These are phyloP conservation scores for Trypanosoma grayi DNA, from an alignment of 208 protist genomes.

Conservation along the genomic window DNA sequence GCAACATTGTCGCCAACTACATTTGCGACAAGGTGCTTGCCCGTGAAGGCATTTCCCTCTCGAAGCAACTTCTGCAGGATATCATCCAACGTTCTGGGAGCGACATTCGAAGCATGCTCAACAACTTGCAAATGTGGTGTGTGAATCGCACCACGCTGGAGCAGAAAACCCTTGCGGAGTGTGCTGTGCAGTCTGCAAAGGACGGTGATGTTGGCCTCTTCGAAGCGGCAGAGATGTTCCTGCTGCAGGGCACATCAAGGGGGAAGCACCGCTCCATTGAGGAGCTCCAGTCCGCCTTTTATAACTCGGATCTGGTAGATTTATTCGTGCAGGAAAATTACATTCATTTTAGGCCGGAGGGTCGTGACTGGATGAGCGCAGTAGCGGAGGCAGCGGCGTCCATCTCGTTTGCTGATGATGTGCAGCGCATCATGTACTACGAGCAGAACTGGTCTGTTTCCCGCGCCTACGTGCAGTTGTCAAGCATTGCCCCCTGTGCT, in stretches of 20 bases:
- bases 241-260: constrained; percentile 68
- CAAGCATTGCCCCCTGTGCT: constrained; percentile 78
- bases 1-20: constrained; percentile 84
- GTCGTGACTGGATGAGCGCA: constrained; percentile 39
- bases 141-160: constrained; percentile 45
- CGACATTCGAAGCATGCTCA: constrained; percentile 97
- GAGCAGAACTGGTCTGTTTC: constrained; percentile 91
- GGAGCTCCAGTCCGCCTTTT: constrained; percentile 86
- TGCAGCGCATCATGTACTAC: constrained; percentile 79
- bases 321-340: constrained; percentile 97
- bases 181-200: constrained; percentile 79
- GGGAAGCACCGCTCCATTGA: constrained; percentile 62
- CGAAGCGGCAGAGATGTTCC: constrained; percentile 84
- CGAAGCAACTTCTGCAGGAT: constrained; percentile 83
- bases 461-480: constrained; percentile 59
- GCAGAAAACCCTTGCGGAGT: constrained; percentile 62
- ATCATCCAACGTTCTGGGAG: constrained; percentile 87
- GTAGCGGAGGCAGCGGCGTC: constrained; percentile 53
- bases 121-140: constrained; percentile 95
- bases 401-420: constrained; percentile 77
- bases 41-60: constrained; percentile 88
- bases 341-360: constrained; percentile 79
- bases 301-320: constrained; percentile 91
- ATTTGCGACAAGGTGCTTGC: constrained; percentile 87
- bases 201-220: constrained; percentile 92